Evolutionary conservation across 148 eudicot species (phyloP).

Genomic region (Simmondsia chinensis): DNA sequence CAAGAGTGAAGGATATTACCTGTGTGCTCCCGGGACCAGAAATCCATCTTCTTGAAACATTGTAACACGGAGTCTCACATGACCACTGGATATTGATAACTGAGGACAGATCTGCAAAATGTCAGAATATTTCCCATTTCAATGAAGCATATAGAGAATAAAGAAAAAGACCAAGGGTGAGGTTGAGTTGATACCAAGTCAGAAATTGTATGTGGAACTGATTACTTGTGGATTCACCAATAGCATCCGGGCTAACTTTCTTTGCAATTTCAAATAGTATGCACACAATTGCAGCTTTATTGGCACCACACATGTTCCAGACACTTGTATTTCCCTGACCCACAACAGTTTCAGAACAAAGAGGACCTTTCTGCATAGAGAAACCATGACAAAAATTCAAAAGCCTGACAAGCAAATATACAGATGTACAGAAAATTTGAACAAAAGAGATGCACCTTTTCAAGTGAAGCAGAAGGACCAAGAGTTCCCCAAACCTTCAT

Average conservation of each 20-base stretch:
- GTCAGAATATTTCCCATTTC: slow-evolving; percentile 19
- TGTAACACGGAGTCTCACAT: slow-evolving; percentile 81
- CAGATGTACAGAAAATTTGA: slow-evolving; percentile 2
- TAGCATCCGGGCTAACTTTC: slow-evolving; percentile 75
- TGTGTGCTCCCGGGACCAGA: slow-evolving; percentile 85
- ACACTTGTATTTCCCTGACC: slow-evolving; percentile 93
- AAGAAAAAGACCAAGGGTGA: slow-evolving; percentile 10
- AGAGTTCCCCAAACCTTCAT: slow-evolving; percentile 85
- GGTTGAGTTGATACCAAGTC: slow-evolving; percentile 61
- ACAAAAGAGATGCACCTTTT: slow-evolving; percentile 41
- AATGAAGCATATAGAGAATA: slow-evolving; percentile 5
- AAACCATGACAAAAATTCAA: slow-evolving; percentile 15
- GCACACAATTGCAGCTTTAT: slow-evolving; percentile 79
- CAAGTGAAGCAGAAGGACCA: slow-evolving; percentile 99
- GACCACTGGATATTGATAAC: slow-evolving; percentile 87
- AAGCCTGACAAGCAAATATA: slow-evolving; percentile 1
- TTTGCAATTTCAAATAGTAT: slow-evolving; percentile 69
- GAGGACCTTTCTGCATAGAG: slow-evolving; percentile 91
- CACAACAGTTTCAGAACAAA: slow-evolving; percentile 80
- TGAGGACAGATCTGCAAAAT: slow-evolving; percentile 22
- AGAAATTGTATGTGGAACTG: slow-evolving; percentile 84
- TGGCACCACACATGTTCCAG: slow-evolving; percentile 98
- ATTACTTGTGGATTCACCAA: slow-evolving; percentile 69
- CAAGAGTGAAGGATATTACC: slow-evolving; percentile 31
- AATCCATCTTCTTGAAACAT: slow-evolving; percentile 94